Evolutionary conservation across 2,329 filamentous ascomycete genomes (phyloP).

Genomic region (Diaporthe aspalathi): DNA sequence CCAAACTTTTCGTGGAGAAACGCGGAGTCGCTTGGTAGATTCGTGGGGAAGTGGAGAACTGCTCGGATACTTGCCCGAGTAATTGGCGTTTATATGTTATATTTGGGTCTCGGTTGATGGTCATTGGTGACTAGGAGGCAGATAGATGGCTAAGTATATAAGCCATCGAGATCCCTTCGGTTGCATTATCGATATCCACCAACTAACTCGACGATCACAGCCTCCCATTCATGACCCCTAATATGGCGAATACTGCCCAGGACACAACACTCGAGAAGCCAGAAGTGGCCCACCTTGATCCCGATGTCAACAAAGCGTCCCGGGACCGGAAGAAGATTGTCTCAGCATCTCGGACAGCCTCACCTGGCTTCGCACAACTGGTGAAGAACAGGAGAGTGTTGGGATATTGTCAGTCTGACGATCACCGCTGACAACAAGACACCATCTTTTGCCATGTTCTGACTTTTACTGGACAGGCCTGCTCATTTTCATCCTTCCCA

Average conservation of each 20-base stretch:
- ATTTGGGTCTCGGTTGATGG: neutral
- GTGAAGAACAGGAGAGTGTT: conserved; percentile 8
- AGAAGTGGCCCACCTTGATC: neutral
- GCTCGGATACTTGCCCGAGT: too few species aligned
- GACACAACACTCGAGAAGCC: neutral
- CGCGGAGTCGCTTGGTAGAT: neutral
- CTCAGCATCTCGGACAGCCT: neutral
- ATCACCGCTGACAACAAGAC: neutral
- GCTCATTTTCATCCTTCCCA: conserved; percentile 46
- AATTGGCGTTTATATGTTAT: neutral
- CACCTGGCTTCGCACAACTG: neutral
- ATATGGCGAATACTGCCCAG: neutral
- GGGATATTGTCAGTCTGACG: neutral
- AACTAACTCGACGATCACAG: too few species aligned
- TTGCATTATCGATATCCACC: neutral
- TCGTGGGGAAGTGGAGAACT: neutral
- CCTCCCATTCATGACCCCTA: too few species aligned
- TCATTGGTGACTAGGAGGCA: neutral
- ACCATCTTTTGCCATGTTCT: neutral
- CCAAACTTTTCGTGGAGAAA: neutral
- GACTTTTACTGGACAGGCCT: conserved; percentile 40
- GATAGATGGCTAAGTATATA: conserved; percentile 7
- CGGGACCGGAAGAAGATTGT: neutral
- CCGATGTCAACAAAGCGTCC: neutral
- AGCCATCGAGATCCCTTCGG: neutral